Conservation (phyloP, 345 rosid species). For the Adansonia digitata region DNA sequence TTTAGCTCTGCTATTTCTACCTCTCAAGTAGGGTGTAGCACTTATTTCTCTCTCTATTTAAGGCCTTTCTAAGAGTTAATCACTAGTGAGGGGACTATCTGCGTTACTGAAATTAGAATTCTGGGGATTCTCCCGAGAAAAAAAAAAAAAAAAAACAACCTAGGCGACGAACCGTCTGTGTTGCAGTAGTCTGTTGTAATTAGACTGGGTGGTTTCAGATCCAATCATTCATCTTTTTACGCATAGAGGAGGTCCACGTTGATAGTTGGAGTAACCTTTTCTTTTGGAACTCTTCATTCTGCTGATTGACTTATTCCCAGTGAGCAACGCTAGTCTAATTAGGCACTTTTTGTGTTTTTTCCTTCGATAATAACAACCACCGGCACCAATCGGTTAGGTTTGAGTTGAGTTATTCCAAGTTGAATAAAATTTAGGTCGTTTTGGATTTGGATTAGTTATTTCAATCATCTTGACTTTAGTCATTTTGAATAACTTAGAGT, state of each 20-base stretch:
- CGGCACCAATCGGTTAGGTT: not conserved
- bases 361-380: not conserved
- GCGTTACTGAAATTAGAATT: not conserved
- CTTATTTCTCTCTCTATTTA: not conserved
- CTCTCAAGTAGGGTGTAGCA: not conserved
- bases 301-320: not conserved
- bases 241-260: not conserved
- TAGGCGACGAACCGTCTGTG: not conserved
- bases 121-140: not conserved
- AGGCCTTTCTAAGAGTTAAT: not conserved
- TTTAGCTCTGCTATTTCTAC: not conserved
- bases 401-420: not conserved
- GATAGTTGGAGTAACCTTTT: not conserved
- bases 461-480: not conserved
- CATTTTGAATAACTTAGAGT: not conserved
- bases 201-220: not conserved
- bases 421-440: not conserved
- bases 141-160: not conserved
- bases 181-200: not conserved
- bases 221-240: not conserved
- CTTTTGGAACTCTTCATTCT: not conserved
- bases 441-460: not conserved
- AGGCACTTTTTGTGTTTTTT: not conserved
- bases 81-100: not conserved
- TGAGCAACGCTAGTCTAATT: not conserved